These are phyloP conservation scores for Hypoxylon rubiginosum DNA, from an alignment of 2,329 filamentous ascomycete species.

Conservation along the genomic window DNA sequence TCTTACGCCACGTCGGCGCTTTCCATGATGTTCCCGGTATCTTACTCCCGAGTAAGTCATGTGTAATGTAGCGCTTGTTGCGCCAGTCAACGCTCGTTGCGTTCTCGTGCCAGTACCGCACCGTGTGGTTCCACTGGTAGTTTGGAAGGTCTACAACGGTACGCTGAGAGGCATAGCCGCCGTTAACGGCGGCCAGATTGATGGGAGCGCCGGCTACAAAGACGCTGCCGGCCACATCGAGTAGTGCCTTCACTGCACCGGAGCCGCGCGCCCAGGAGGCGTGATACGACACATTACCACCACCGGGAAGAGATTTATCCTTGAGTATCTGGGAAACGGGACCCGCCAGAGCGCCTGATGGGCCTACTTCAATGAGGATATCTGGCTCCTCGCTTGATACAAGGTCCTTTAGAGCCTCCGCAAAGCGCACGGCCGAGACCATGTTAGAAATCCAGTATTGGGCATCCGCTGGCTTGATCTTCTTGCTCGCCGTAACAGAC, in stretches of 20 bases:
- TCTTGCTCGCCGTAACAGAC: constrained; percentile 20
- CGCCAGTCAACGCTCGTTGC: constrained; percentile 44
- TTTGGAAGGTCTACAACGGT: constrained; percentile 46
- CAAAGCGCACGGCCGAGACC: constrained; percentile 48
- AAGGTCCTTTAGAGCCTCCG: constrained; percentile 33
- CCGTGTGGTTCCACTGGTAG: constrained; percentile 46
- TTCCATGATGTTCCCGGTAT: constrained; percentile 37
- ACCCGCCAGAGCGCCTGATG: constrained; percentile 40
- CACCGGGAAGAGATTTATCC: constrained; percentile 15
- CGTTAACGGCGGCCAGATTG: constrained; percentile 41
- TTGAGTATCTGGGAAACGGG: constrained; percentile 44
- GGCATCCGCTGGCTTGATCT: constrained; percentile 1
- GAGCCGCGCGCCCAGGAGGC: constrained; percentile 11
- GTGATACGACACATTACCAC: not conserved
- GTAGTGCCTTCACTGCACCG: constrained; percentile 30
- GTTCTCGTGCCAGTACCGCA: constrained; percentile 45
- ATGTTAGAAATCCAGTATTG: constrained; percentile 51
- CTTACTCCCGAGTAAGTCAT: constrained; percentile 45
- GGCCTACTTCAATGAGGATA: constrained; percentile 47
- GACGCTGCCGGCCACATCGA: constrained; percentile 43
- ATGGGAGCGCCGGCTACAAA: constrained; percentile 34
- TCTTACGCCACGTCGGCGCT: constrained; percentile 26
- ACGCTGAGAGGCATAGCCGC: not conserved
- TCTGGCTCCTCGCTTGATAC: constrained; percentile 18
- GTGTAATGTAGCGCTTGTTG: constrained; percentile 24